phyloP scores from a whole-genome alignment of 176 grass and related monocot species.

The Avena sativa region DNA sequence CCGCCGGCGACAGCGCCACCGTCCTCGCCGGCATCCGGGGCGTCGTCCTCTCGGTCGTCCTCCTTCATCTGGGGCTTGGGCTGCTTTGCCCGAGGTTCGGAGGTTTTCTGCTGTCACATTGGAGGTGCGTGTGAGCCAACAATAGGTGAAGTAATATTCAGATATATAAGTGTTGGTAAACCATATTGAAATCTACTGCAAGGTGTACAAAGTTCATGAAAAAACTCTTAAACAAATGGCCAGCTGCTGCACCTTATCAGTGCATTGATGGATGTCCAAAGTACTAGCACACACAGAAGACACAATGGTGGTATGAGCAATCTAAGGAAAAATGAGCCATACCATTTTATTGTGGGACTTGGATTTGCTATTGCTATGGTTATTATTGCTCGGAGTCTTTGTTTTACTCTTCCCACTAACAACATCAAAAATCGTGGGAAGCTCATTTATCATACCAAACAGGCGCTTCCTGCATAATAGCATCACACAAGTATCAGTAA shows the following conservation, averaged over 20 bases:
- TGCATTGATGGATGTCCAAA: too few species aligned
- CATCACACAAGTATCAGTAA: conserved; percentile 2
- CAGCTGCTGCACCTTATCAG: too few species aligned
- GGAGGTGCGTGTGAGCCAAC: background rate
- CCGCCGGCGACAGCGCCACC: conserved; percentile 32
- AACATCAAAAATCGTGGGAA: conserved; percentile 80
- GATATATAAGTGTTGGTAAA: background rate
- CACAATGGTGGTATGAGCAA: background rate
- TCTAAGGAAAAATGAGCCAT: conserved; percentile 25
- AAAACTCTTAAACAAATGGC: too few species aligned
- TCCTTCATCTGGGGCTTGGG: conserved; percentile 58
- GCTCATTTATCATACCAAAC: conserved; percentile 90
- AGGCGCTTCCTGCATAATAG: conserved; percentile 77
- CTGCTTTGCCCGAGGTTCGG: conserved; percentile 54
- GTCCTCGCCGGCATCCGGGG: conserved; percentile 51
- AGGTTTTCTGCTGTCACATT: conserved; percentile 52
- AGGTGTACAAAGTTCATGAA: too few species aligned
- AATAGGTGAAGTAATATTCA: background rate
- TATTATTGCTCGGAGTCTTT: conserved; percentile 51
- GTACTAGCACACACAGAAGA: too few species aligned
- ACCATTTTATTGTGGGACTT: conserved; percentile 85
- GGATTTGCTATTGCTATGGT: conserved; percentile 81
- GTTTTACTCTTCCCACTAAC: conserved; percentile 80
- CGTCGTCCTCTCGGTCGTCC: conserved; percentile 50
- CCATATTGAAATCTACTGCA: too few species aligned